Evolutionary conservation across 805 yeast genomes (phyloP), one percentile per base, ranked within the genome.

Genomic region (Debaryomyces tyrocola): DNA sequence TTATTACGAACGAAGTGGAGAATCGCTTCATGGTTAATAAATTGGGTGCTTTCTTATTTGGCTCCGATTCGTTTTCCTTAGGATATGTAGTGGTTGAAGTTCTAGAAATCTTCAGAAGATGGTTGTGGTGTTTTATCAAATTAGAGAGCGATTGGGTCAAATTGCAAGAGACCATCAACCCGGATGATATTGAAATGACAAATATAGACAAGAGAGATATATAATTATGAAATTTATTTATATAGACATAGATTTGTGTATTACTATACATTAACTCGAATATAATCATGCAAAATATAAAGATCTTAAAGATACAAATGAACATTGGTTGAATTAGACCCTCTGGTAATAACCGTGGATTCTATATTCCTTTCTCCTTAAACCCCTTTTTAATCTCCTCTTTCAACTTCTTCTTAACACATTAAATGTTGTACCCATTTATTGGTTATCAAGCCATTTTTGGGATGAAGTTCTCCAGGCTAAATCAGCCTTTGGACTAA

Each of bases 111-210:
- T 54, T 84, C 7, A 77, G 99, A 67, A 78, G 99, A 60, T 88
- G 91, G 82, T 66, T 90, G 43, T 94, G 99, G 99, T 80, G 90
- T 36, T 78, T 88, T 50, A 71, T 92, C 60, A 85, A 94, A 58
- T 68, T 91, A 14, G 98, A 94, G 54, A 80, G 86, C 27, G 97
- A 92, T 60, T 83, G 72, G 62, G 49, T 62, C 41, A 73, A 70
- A 49, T 51, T 68, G 28, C 62, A 56, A 27, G 40, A 29, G 21
- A 9, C 35, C 17, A 36, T 40, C 33, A 20, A 15, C n/a, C 9
- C 18, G 9, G 27, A 12, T 33, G 41, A 37, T 12, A 44, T 50
- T 27, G 51, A 50, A 37, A 41, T 50, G 33, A 20, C 21, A 21
- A 10, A 27, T 12, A 11, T 24, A n/a, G 24, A 39, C 18, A 39